Conservation (phyloP, 1,284 basidiomycete genomes). For the Fistulina hepatica region DNA sequence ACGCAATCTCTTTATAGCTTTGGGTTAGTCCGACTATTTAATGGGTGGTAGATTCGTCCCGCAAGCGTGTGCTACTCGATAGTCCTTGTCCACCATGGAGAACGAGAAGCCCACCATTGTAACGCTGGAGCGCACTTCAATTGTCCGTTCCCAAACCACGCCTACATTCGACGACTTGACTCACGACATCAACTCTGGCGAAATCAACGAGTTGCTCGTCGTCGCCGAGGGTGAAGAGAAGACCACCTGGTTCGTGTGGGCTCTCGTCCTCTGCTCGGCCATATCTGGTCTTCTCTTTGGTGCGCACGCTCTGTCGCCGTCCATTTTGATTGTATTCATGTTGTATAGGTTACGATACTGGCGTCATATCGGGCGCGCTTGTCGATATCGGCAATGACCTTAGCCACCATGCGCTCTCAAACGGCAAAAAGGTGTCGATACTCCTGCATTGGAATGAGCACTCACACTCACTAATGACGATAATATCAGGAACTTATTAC, state of each 20-base stretch:
- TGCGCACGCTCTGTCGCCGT: slow-evolving; percentile 22
- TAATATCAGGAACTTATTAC: slow-evolving; percentile 62
- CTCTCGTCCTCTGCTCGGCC: slow-evolving; percentile 51
- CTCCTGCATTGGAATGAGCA: too few species aligned
- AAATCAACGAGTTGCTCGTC: slow-evolving; percentile 50
- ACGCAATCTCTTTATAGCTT: too few species aligned
- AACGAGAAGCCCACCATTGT: too few species aligned
- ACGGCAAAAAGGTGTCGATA: slow-evolving; percentile 48
- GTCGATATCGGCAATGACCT: slow-evolving; percentile 65
- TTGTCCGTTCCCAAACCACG: too few species aligned
- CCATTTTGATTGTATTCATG: neutral
- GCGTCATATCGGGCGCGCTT: slow-evolving; percentile 67
- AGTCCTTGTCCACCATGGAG: too few species aligned
- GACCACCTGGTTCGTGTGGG: slow-evolving; percentile 63
- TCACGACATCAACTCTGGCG: slow-evolving; percentile 31
- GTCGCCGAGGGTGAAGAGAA: slow-evolving; percentile 60
- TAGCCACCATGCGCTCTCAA: slow-evolving; percentile 45
- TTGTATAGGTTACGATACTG: slow-evolving; percentile 62
- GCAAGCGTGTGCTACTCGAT: too few species aligned
- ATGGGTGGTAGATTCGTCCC: too few species aligned
- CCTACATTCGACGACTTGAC: slow-evolving; percentile 18
- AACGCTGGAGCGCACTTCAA: too few species aligned
- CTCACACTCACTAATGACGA: slow-evolving; percentile 2
- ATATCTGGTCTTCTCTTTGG: slow-evolving; percentile 75
- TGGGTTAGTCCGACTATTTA: too few species aligned